Conservation (phyloP, 2,329 filamentous ascomycete genomes). For the Ilyonectria mors-panacis region DNA sequence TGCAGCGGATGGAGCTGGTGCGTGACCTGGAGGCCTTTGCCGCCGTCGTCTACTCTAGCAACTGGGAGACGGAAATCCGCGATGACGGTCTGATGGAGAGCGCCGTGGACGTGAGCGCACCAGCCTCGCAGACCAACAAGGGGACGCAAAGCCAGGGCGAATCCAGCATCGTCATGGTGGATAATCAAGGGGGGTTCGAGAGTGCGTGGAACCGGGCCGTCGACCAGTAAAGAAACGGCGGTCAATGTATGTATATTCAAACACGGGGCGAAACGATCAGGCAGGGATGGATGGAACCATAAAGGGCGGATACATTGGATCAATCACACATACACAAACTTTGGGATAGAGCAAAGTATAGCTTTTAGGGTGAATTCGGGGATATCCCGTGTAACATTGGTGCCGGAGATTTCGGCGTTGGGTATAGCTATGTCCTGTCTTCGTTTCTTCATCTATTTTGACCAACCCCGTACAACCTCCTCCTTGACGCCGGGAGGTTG, state of each 20-base stretch:
- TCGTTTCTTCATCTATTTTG: slow-evolving; percentile 16
- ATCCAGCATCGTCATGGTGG: slow-evolving; percentile 70
- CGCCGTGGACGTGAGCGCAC: slow-evolving; percentile 53
- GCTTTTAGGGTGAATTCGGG: slow-evolving; percentile 29
- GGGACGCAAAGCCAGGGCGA: slow-evolving; percentile 51
- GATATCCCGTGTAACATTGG: slow-evolving; percentile 40
- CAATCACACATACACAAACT: slow-evolving; percentile 32
- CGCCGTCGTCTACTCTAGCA: slow-evolving; percentile 89
- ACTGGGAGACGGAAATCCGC: slow-evolving; percentile 79
- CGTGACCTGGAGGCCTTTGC: slow-evolving; percentile 86
- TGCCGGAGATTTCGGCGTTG: slow-evolving; percentile 41
- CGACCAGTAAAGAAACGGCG: slow-evolving; percentile 43
- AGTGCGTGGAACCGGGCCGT: slow-evolving; percentile 78
- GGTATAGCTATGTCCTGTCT: slow-evolving; percentile 38
- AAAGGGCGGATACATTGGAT: slow-evolving; percentile 34
- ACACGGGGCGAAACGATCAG: slow-evolving; percentile 4
- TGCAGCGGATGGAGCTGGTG: slow-evolving; percentile 82
- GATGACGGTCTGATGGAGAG: slow-evolving; percentile 61
- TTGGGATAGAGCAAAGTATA: slow-evolving; percentile 23
- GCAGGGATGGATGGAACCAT: slow-evolving; percentile 11
- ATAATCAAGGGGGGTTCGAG: slow-evolving; percentile 70
- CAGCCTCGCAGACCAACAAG: slow-evolving; percentile 34
- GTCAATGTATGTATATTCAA: slow-evolving; percentile 36
- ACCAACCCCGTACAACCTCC: slow-evolving; percentile 15
- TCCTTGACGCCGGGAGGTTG: neutral